A percentile compares a stretch with the other conserved stretches of the same genome.
phyloP scores from a whole-genome alignment of 495 filamentous ascomycete species.

The Neurospora intermedia region DNA sequence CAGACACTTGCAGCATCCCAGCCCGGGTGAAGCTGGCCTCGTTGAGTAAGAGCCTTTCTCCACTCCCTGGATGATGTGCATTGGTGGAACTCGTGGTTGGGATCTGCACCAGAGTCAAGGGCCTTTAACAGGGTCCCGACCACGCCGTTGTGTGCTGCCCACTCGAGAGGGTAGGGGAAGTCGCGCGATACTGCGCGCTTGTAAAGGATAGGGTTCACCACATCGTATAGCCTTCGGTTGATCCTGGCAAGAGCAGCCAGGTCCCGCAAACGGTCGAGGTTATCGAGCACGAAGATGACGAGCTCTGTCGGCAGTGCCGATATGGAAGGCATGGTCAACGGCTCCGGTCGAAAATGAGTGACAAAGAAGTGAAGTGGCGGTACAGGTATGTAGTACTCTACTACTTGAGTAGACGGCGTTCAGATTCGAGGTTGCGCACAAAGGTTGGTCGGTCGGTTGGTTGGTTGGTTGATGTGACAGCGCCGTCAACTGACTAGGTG shows the following conservation, averaged over 20 bases:
- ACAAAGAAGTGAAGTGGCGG: background rate
- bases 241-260: conserved; percentile 16
- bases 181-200: conserved; percentile 7
- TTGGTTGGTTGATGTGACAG: background rate
- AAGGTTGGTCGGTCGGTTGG: background rate
- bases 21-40: background rate
- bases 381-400: background rate
- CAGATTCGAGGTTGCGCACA: background rate
- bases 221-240: conserved; percentile 10
- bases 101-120: conserved; percentile 16
- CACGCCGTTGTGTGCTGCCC: conserved; percentile 19
- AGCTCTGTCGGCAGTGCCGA: conserved; percentile 18
- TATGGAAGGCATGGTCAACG: conserved; percentile 1
- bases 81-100: conserved; percentile 16
- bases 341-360: background rate
- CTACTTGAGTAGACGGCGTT: background rate
- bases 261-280: conserved; percentile 15
- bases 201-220: conserved; percentile 17
- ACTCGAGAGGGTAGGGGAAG: conserved; percentile 15
- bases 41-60: background rate
- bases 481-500: background rate
- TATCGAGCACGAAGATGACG: conserved; percentile 15
- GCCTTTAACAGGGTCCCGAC: conserved; percentile 13
- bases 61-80: conserved; percentile 5
- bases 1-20: conserved; percentile 1